Evolutionary conservation across 2,329 filamentous ascomycete species (phyloP).

Genomic region (Aspergillus fumigatiaffinis): DNA sequence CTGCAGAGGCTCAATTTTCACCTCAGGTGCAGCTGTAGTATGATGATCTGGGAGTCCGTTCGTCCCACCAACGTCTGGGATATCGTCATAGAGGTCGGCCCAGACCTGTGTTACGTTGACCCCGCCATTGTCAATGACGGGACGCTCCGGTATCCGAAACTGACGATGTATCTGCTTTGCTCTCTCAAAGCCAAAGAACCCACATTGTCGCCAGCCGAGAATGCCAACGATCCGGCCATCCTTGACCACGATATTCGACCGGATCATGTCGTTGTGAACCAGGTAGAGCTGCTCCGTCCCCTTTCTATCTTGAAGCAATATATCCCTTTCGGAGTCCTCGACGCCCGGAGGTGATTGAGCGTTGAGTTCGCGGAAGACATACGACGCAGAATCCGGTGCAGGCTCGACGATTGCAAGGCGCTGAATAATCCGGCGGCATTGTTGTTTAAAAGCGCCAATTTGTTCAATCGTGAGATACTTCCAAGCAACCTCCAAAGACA

Average conservation of each 20-base stretch:
- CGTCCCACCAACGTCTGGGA: slow-evolving; percentile 14
- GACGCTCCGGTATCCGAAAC: slow-evolving; percentile 23
- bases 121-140: slow-evolving; percentile 9
- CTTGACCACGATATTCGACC: slow-evolving; percentile 37
- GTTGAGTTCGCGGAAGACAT: slow-evolving; percentile 32
- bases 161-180: slow-evolving; percentile 31
- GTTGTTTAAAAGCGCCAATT: slow-evolving; percentile 31
- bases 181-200: slow-evolving; percentile 36
- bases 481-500: slow-evolving; percentile 38
- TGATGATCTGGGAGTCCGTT: slow-evolving; percentile 10
- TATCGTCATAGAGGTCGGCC: slow-evolving; percentile 35
- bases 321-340: slow-evolving; percentile 25
- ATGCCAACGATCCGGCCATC: slow-evolving; percentile 36
- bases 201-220: slow-evolving; percentile 37
- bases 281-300: slow-evolving; percentile 26
- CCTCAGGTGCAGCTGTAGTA: slow-evolving; percentile 19
- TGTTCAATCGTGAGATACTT: slow-evolving; percentile 32
- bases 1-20: slow-evolving; percentile 33
- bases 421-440: slow-evolving; percentile 34
- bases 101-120: slow-evolving; percentile 23
- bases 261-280: slow-evolving; percentile 36
- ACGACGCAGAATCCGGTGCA: slow-evolving; percentile 27
- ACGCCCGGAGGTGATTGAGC: slow-evolving; percentile 21
- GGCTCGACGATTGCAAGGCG: slow-evolving; percentile 24
- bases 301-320: slow-evolving; percentile 28